These are phyloP conservation scores for Ceriops zippeliana DNA, from an alignment of 345 rosid genomes.

Conservation along the genomic window DNA sequence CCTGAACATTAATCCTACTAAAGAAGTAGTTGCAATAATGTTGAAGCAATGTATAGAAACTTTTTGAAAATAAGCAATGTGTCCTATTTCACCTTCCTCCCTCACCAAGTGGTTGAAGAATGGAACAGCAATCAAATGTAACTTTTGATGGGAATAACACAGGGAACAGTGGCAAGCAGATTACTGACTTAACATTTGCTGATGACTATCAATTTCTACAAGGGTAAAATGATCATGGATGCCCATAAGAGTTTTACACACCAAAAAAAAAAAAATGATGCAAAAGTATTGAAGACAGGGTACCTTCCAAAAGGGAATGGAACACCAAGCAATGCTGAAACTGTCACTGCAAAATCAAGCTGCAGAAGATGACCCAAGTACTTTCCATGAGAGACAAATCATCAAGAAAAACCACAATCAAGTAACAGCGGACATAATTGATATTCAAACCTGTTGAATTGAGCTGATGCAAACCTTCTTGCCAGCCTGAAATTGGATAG, in stretches of 20 bases:
- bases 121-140: too few relatives aligned
- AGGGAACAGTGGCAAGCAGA: too few relatives aligned
- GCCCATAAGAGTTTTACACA: background rate
- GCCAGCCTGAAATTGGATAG: conserved; percentile 46
- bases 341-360: conserved; percentile 94
- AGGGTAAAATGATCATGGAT: too few relatives aligned
- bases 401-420: conserved; percentile 15
- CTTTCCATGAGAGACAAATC: conserved; percentile 1
- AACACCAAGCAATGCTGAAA: conserved; percentile 81
- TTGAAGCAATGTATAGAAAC: conserved; percentile 5
- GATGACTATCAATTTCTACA: too few relatives aligned
- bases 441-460: conserved; percentile 67
- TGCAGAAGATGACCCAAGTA: conserved; percentile 36
- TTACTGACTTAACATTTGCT: too few relatives aligned
- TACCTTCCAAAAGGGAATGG: conserved; percentile 99
- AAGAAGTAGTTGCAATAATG: background rate
- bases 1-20: background rate
- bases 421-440: conserved; percentile 9
- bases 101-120: too few relatives aligned
- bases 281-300: conserved; percentile 45
- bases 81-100: too few relatives aligned
- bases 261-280: background rate
- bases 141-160: too few relatives aligned
- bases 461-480: conserved; percentile 56
- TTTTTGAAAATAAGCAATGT: background rate